Percentiles rank a stretch among this genome's conserved stretches.
phyloP scores from a whole-genome alignment of 805 yeast species.

The Clavispora santaluciae region DNA sequence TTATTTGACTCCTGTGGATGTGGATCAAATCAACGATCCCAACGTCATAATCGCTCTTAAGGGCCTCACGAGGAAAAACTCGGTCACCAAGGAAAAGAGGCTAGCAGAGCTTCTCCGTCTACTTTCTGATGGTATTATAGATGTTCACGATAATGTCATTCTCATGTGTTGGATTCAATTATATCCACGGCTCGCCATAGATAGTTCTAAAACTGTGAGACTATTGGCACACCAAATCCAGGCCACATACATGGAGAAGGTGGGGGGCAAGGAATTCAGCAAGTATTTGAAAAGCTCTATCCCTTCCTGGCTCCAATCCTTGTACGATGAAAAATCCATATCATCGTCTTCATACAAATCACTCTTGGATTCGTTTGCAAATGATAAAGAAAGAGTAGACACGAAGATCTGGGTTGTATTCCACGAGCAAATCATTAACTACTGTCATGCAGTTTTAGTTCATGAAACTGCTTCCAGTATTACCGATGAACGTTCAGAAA shows the following conservation, averaged over 20 bases:
- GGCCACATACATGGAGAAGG: slow-evolving; percentile 39
- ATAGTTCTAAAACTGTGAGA: slow-evolving; percentile 64
- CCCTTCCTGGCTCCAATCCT: slow-evolving; percentile 70
- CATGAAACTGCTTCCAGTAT: slow-evolving; percentile 59
- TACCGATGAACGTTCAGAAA: slow-evolving; percentile 69
- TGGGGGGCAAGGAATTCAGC: slow-evolving; percentile 52
- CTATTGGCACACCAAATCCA: slow-evolving; percentile 60
- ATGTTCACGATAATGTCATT: slow-evolving; percentile 44
- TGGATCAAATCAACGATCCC: slow-evolving; percentile 30
- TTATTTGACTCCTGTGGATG: slow-evolving; percentile 75
- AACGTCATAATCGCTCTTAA: slow-evolving; percentile 65
- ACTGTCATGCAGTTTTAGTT: slow-evolving; percentile 46
- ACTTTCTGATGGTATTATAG: slow-evolving; percentile 22
- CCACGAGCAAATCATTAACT: slow-evolving; percentile 49
- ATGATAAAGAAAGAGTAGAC: slow-evolving; percentile 45
- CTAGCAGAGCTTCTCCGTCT: slow-evolving; percentile 45
- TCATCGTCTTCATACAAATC: slow-evolving; percentile 44
- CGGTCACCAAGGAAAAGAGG: slow-evolving; percentile 82
- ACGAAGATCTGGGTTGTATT: slow-evolving; percentile 57
- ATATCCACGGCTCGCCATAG: slow-evolving; percentile 74
- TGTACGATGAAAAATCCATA: slow-evolving; percentile 68
- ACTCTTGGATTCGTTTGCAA: slow-evolving; percentile 52
- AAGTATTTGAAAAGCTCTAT: slow-evolving; percentile 67
- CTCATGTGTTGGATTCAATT: slow-evolving; percentile 71
- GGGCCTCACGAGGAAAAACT: slow-evolving; percentile 70